Conservation (phyloP, 306 rosid species). For the Medicago arabica region DNA sequence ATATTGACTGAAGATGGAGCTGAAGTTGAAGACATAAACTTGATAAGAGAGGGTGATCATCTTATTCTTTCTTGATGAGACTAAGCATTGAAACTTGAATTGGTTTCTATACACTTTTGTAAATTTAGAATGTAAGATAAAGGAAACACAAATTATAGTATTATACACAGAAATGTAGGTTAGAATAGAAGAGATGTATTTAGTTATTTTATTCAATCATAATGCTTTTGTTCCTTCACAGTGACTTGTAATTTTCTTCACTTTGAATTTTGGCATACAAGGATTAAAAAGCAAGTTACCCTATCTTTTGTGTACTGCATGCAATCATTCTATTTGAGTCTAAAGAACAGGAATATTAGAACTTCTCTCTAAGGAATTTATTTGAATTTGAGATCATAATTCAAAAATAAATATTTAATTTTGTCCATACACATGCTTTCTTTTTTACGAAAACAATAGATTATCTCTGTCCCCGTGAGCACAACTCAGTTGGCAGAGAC, state of each 20-base stretch:
- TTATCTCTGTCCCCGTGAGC: no score
- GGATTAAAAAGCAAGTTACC: no score
- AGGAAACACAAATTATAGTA: not conserved
- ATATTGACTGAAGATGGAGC: constrained; percentile 64
- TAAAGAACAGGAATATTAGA: no score
- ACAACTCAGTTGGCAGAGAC: no score
- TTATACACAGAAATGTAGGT: not conserved
- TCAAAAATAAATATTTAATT: no score
- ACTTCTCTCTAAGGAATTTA: no score
- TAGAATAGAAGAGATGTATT: not conserved
- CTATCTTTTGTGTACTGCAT: no score
- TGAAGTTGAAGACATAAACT: constrained; percentile 61
- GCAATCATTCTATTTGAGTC: no score
- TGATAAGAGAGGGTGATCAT: constrained; percentile 71
- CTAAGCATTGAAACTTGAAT: not conserved
- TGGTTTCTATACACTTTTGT: not conserved
- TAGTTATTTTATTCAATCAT: not conserved
- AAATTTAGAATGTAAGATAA: not conserved
- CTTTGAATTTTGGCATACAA: no score
- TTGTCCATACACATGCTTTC: no score
- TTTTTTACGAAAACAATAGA: no score
- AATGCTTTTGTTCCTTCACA: not conserved
- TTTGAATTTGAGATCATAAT: no score
- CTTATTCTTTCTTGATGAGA: constrained; percentile 48
- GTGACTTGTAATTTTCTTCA: not conserved